phyloP scores from a whole-genome alignment of 768 basidiomycete species.

The Lentinula edodes region DNA sequence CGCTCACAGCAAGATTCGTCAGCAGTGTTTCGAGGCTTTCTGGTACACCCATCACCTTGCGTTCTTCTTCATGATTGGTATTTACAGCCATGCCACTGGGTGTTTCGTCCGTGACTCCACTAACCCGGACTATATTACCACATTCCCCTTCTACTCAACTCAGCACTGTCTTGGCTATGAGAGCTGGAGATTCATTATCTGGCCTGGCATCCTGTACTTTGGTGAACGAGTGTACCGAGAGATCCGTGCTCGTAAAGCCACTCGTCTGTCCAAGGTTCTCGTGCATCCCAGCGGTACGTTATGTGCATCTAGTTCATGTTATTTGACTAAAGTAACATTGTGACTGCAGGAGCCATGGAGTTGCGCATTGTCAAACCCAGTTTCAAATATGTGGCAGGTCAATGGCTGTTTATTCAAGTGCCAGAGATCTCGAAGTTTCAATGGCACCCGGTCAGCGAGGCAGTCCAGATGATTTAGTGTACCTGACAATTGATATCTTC shows the following conservation, averaged over 20 bases:
- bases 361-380: slow-evolving; percentile 87
- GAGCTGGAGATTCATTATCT: slow-evolving; percentile 89
- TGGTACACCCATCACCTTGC: slow-evolving; percentile 97
- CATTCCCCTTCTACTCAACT: slow-evolving; percentile 86
- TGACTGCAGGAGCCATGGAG: slow-evolving; percentile 75
- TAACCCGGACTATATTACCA: slow-evolving; percentile 58
- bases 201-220: slow-evolving; percentile 88
- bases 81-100: slow-evolving; percentile 87
- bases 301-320: background rate
- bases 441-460: slow-evolving; percentile 90
- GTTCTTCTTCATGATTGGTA: slow-evolving; percentile 89
- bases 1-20: slow-evolving; percentile 82
- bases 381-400: slow-evolving; percentile 87
- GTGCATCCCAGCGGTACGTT: slow-evolving; percentile 80
- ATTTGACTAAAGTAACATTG: slow-evolving; percentile 6
- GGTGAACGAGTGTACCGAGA: slow-evolving; percentile 83
- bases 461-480: slow-evolving; percentile 20
- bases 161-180: slow-evolving; percentile 88
- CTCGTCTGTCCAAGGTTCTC: slow-evolving; percentile 78
- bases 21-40: slow-evolving; percentile 91
- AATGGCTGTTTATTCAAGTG: slow-evolving; percentile 88
- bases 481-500: slow-evolving; percentile 55
- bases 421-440: slow-evolving; percentile 81
- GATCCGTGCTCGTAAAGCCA: slow-evolving; percentile 72
- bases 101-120: slow-evolving; percentile 91